Base-by-base conservation (phyloP, 352 stramenopile genomes). In the Globisporangium uncinulatum region DNA sequence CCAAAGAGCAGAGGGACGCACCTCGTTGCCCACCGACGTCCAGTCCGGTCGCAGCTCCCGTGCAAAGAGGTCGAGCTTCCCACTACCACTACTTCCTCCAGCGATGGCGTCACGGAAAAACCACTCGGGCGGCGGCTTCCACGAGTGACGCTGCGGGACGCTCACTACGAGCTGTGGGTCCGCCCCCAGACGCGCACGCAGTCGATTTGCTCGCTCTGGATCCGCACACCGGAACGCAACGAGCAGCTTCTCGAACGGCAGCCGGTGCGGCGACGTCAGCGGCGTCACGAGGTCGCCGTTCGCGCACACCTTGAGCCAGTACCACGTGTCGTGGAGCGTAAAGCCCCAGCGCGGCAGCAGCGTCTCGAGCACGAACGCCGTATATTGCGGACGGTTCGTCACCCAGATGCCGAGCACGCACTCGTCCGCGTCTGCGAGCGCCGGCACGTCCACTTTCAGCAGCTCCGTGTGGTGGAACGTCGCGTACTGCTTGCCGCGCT, bases 391-490 rank as follows among this genome's bases (percentile, higher is more conserved):
- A 13, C 73, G 70, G 36, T 89, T 89, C 47, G 82, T 92, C 50
- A 92, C 82, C 82, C 82, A 92, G 19, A 92, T 73, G 17, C 64
- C 76, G 19, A 92, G 65, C 21, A 92, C 66, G 48, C 76, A 86
- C 29, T 70, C 66, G 3, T 73, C 51, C 7, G 52, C 32, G 42
- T 83, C 57, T 20, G 70, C 68, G 21, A 79, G 56, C 14, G 52
- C 37, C 13, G 62, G 32, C 3, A 78, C 32, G 36, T 80, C 54
- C 17, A 92, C 62, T 49, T 74, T 73, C 10, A 83, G 47, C 44
- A 92, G 49, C 37, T 86, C 70, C 15, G 56, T 71, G 59, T 92
- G 76, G 41, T 84, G 59, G 45, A 92, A 86, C 36, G 63, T 89
- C 10, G 57, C 24, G 71, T 92, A 92, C 15, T 59, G 62, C 15